These are phyloP conservation scores for Handroanthus guayacan DNA, from an alignment of 257 asterid species.

Conservation along the genomic window DNA sequence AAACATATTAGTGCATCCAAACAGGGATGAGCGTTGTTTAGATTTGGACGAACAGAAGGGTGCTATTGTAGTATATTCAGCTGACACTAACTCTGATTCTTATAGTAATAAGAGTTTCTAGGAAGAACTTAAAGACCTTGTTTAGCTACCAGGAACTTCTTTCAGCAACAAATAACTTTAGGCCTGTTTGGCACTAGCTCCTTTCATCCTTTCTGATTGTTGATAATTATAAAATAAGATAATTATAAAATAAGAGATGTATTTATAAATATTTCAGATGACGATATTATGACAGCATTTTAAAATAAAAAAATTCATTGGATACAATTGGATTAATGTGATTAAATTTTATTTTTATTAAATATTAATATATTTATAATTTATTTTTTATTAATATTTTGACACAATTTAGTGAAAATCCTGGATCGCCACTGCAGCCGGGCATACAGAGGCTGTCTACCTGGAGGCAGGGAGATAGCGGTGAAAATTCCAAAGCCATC, in stretches of 20 bases:
- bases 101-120: conserved; percentile 36
- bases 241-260: no score
- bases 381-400: no score
- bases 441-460: conserved; percentile 72
- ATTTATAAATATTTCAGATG: no score
- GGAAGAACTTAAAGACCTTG: conserved; percentile 60
- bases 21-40: conserved; percentile 40
- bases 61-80: conserved; percentile 39
- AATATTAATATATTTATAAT: no score
- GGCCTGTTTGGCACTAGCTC: conserved; percentile 47
- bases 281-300: no score
- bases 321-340: no score
- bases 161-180: conserved; percentile 31
- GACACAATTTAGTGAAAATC: no score
- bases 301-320: no score
- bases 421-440: conserved; percentile 42
- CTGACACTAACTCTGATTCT: conserved; percentile 35
- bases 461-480: conserved; percentile 70
- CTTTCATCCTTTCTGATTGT: no score
- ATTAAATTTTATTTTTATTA: no score
- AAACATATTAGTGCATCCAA: conserved; percentile 50
- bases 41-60: conserved; percentile 45
- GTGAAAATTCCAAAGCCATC: conserved; percentile 76
- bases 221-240: no score
- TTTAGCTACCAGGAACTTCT: conserved; percentile 33